Evolutionary conservation across 2,329 filamentous ascomycete species (phyloP), one percentile per base, ranked within the genome.

Genomic region (Rugonectria rugulosa): DNA sequence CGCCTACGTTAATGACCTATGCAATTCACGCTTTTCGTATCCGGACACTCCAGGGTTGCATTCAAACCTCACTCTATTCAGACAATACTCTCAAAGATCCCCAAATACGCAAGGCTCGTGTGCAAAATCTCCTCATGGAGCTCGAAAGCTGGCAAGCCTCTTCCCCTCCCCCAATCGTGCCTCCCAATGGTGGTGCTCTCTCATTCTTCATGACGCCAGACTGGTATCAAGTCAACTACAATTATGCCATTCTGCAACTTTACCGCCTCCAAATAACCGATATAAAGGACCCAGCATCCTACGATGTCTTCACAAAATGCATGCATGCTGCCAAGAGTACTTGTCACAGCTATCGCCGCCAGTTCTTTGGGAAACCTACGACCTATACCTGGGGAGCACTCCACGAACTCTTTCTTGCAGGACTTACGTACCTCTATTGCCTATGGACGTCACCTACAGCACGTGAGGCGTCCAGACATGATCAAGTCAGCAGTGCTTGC

Each of bases 361-460:
- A 48, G 5, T 60, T 44, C 15, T 11, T 59, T n/a, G 58, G 58
- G 2, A 60, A 52, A 19, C 42, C 51, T 17, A 56, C 36, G 3
- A 59, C 32, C 11, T 60, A 56, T 12, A 61, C 58, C 8, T 61
- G 56, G 58, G 29, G 21, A 0, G 34, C 51, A 1, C 40, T 61
- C 1, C 56, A 61, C 15, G 52, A 42, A 3, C 36, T 61, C 3
- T 59, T 61, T 23, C 26, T 56, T 1, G 52, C 51, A 6, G 59
- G 56, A 1, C 27, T 61, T 6, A 61, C 59, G 2, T 56, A 59
- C 21, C 27, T 61, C 2, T 66, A 74, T 53, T 74, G 72, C 40
- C 64, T 75, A 4, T 73, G 71, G 72, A 64, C 56, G 15, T 71
- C 67, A 2, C 38, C 65, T 3, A 50, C 56, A 1, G 61, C 42